phyloP scores from a whole-genome alignment of 768 basidiomycete species.

The Russula dissimulans region DNA sequence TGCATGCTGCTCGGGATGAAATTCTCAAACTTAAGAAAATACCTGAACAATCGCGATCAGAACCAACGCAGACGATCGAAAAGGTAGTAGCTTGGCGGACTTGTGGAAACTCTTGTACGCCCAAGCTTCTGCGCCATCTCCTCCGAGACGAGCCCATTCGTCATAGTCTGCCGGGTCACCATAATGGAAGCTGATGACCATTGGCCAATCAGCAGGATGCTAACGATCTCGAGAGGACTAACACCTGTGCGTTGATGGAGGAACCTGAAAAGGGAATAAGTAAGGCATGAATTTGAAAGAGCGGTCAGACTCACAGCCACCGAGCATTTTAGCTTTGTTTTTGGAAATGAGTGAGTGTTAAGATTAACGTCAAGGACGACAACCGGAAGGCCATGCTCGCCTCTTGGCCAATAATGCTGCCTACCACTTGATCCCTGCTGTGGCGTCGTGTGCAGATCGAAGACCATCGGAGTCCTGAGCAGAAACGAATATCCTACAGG shows the following conservation, averaged over 20 bases:
- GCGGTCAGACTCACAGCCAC: constrained; percentile 49
- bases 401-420: constrained; percentile 56
- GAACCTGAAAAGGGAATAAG: constrained; percentile 33
- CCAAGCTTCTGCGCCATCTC: constrained; percentile 47
- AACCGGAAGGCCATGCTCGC: constrained; percentile 26
- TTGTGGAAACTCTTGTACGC: constrained; percentile 43
- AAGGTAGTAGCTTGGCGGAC: no score
- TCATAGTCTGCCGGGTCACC: constrained; percentile 63
- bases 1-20: constrained; percentile 43
- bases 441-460: constrained; percentile 50
- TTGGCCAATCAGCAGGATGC: background rate
- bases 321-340: constrained; percentile 50
- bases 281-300: background rate
- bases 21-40: constrained; percentile 65
- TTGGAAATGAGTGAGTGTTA: background rate
- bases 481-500: constrained; percentile 24
- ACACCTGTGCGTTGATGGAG: constrained; percentile 54
- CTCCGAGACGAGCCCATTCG: constrained; percentile 46
- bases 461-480: constrained; percentile 41
- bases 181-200: constrained; percentile 35
- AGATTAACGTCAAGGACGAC: background rate
- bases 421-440: constrained; percentile 41
- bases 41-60: no score
- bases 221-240: background rate
- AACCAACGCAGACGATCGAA: no score